Conservation (phyloP, 164 flowering plant genomes). For the Saururus chinensis region DNA sequence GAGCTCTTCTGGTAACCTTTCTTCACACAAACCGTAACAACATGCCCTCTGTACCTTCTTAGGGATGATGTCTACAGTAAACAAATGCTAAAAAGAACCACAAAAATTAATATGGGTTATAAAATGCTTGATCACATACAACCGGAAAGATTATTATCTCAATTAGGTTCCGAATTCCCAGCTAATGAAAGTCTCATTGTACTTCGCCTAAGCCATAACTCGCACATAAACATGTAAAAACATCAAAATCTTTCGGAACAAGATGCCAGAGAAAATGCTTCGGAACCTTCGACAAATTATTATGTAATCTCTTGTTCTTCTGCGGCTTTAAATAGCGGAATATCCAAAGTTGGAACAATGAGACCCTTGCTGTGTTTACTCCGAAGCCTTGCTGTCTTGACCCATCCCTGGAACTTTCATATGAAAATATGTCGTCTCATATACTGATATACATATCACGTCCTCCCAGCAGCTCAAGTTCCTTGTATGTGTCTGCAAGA, state of each 20-base stretch:
- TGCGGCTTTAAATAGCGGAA: constrained; percentile 38
- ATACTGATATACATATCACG: no score
- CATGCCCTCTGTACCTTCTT: no score
- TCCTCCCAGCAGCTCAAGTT: no score
- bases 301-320: constrained; percentile 31
- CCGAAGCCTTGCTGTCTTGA: no score
- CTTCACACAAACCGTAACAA: no score
- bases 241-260: constrained; percentile 45
- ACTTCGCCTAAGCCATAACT: constrained; percentile 68
- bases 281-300: constrained; percentile 54
- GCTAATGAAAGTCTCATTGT: constrained; percentile 21
- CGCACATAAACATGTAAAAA: constrained; percentile 80
- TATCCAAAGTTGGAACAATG: constrained; percentile 46
- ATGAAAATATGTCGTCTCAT: no score
- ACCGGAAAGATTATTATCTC: background rate
- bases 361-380: constrained; percentile 79
- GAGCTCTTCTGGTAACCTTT: no score
- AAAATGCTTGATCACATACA: background rate
- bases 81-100: no score
- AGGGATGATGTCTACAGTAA: no score
- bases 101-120: background rate
- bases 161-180: constrained; percentile 1
- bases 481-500: no score
- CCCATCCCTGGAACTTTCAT: no score
- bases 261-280: constrained; percentile 69